Evolutionary conservation across 176 grass and related monocot genomes (phyloP), one percentile per base, ranked within the genome.

Genomic region (Carex cristatella): DNA sequence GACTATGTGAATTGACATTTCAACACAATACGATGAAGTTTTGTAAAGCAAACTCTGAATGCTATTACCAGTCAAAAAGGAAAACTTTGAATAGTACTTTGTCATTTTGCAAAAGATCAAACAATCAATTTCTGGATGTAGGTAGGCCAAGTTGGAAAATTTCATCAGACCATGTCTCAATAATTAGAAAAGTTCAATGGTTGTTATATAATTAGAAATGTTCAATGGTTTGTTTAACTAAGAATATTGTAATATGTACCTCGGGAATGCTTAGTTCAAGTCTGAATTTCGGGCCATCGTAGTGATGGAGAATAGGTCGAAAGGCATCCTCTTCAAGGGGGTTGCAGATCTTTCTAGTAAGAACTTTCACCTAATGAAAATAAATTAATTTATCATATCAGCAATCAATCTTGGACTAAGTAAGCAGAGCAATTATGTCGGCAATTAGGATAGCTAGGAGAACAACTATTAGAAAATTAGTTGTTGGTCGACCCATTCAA

Each of bases 251-350:
- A 14, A 15, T 40, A 80, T 77, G 54, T 83, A 94, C 92, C 93
- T 99, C 97, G 4, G 85, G 79, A 79, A 99, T 88, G 81, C 88
- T 91, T 54, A 99, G 88, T 88, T 99, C 93, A 37, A 99, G 87
- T n/a, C 97, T 80, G 90, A 99, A 99, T 66, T 99, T 99, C 31
- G 97, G 97, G 18, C 97, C 96, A 48, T 99, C 96, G 51, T 99
- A 99, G 91, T 99, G 96, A 81, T 99, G 96, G n/a, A 99, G 93
- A 82, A 99, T 92, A 0, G 97, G 97, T 12, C 97, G 82, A 88
- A 99, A 99, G 16, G 97, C 91, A 75, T 99, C 97, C 88, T 99
- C 97, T 81, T 99, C 97, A 60, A 99, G 81, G 0, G 97, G 93
- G 38, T 92, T 86, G 49, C 84, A 92, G 46, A 99, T 90, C 86